Conservation (phyloP, 75 land plant genomes). For the Selaginella moellendorffii region DNA sequence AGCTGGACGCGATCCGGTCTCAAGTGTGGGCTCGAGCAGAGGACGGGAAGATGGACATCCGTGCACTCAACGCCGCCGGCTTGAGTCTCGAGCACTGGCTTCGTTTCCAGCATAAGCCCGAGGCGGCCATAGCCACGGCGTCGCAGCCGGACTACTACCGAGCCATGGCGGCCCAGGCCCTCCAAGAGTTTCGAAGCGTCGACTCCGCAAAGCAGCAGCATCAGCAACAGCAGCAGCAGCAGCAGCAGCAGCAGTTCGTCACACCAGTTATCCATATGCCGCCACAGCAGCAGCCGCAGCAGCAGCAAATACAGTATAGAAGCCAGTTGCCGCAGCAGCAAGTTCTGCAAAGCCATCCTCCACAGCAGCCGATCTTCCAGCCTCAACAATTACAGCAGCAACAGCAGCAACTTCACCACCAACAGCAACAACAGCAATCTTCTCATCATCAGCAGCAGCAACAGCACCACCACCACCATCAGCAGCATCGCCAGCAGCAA, state of each 20-base stretch:
- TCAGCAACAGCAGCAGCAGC: background rate
- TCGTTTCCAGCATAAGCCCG: background rate
- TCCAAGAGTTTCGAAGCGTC: background rate
- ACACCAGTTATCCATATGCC: no score
- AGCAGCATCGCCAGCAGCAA: constrained; percentile 12
- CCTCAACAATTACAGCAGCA: background rate
- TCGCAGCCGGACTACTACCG: background rate
- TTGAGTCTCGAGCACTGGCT: constrained; percentile 3
- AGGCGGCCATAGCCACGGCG: background rate
- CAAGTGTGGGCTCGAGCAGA: background rate
- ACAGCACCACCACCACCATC: background rate
- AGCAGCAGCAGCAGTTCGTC: background rate
- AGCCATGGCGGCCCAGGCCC: background rate
- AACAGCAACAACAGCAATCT: constrained; percentile 13
- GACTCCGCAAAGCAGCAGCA: background rate
- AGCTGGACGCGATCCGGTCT: background rate
- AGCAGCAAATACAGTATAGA: background rate
- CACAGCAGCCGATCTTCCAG: background rate
- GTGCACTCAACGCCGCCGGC: background rate
- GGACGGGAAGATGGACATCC: background rate
- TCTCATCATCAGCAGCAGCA: constrained; percentile 16
- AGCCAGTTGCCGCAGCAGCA: background rate
- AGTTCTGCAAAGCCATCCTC: background rate
- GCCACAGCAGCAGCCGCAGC: background rate
- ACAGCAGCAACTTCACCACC: background rate